These are phyloP conservation scores for Hypomyces perniciosus DNA, from an alignment of 2,329 filamentous ascomycete genomes.

Conservation along the genomic window DNA sequence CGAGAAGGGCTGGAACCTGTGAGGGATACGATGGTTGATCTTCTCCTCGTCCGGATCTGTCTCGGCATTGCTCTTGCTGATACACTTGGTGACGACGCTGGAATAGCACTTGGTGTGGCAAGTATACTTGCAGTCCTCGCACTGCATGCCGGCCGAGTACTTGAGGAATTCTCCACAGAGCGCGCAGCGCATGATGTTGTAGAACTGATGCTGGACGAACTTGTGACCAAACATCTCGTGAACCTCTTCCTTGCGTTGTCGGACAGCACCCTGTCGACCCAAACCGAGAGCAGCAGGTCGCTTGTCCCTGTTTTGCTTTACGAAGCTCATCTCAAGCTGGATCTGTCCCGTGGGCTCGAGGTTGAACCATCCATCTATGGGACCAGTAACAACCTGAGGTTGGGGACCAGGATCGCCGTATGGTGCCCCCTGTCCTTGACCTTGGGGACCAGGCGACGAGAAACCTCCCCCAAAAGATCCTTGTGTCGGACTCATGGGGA, in stretches of 20 bases:
- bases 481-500: constrained; percentile 49
- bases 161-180: constrained; percentile 98
- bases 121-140: constrained; percentile 98
- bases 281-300: constrained; percentile 82
- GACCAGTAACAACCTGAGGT: constrained; percentile 49
- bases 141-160: constrained; percentile 98
- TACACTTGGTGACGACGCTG: constrained; percentile 98
- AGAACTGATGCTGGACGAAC: constrained; percentile 97
- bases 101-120: constrained; percentile 97
- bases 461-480: constrained; percentile 39
- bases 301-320: constrained; percentile 81
- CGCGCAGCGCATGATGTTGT: constrained; percentile 99
- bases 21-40: constrained; percentile 98
- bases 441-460: constrained; percentile 34
- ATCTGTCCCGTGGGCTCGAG: constrained; percentile 91
- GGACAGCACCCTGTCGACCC: constrained; percentile 89
- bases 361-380: constrained; percentile 94
- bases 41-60: constrained; percentile 98
- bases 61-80: constrained; percentile 98
- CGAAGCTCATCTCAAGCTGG: constrained; percentile 83
- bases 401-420: constrained; percentile 34
- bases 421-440: constrained; percentile 25
- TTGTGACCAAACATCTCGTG: constrained; percentile 99
- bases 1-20: constrained; percentile 93
- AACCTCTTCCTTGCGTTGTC: constrained; percentile 95